Evolutionary conservation across 2,329 filamentous ascomycete species (phyloP).

Genomic region (Alternaria ethzedia): DNA sequence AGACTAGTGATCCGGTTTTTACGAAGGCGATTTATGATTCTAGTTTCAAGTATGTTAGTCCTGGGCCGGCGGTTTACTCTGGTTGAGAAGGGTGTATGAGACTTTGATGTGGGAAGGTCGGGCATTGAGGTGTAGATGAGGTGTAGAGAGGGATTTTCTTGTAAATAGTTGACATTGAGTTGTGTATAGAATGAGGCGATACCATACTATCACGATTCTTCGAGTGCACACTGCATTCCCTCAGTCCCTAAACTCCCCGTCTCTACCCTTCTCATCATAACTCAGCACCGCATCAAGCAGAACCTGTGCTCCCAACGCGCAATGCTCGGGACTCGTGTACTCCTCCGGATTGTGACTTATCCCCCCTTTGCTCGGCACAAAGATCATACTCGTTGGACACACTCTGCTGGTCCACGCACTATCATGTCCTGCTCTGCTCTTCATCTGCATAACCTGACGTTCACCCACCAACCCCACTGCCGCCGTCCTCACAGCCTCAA

Average conservation of each 20-base stretch:
- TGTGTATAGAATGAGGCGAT: no score
- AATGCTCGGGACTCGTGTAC: constrained; percentile 52
- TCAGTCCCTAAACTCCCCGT: no score
- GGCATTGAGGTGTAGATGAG: no score
- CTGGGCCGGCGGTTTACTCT: constrained; percentile 42
- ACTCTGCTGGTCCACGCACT: constrained; percentile 36
- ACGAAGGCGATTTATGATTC: constrained; percentile 43
- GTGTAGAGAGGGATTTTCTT: no score
- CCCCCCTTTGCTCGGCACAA: constrained; percentile 52
- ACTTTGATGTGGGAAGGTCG: no score
- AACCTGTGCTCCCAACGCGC: constrained; percentile 54
- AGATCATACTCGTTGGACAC: constrained; percentile 51
- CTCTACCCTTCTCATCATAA: not conserved
- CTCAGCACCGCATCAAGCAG: constrained; percentile 47
- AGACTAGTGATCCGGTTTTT: constrained; percentile 42
- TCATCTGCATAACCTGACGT: constrained; percentile 35
- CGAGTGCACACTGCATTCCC: no score
- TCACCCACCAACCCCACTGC: constrained; percentile 24
- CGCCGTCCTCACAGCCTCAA: constrained; percentile 26
- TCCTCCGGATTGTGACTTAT: constrained; percentile 54
- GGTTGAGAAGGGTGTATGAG: constrained; percentile 32
- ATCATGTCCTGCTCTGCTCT: constrained; percentile 35
- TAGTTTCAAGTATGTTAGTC: constrained; percentile 44
- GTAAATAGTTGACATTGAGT: no score
- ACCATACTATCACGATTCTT: no score